Evolutionary conservation across 495 filamentous ascomycete genomes (phyloP), one percentile per base, ranked within the genome.

Genomic region (Trichoderma parareesei): DNA sequence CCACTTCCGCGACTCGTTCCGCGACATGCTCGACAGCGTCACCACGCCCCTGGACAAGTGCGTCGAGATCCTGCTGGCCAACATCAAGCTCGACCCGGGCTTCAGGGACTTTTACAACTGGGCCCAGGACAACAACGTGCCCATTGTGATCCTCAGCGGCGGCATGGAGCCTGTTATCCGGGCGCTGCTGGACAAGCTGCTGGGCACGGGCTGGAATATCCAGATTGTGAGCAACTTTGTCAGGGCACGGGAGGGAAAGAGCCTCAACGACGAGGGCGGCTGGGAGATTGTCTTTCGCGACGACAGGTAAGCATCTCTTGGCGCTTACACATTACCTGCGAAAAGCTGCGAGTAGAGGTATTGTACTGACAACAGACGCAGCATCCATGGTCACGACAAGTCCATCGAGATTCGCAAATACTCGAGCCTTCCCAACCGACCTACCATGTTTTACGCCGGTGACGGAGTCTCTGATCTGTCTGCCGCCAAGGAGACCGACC

Each of bases 81-180:
- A 96, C 77, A 93, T 97, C 84, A 84, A 86, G 69, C 80, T 97
- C 59, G 93, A 98, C 76, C 87, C 90, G 0, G 77, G 87, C 71
- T 98, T 98, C 78, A 85, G 84, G 67, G 83, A 88, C 64, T 98
- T 97, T 80, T 92, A 90, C 75, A 69, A 85, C 67, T 98, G 91
- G 91, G 82, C 87, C 13, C 78, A 83, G 63, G 79, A 82, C 62
- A 87, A 93, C 71, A 92, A 94, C 69, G 86, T 98, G 35, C 93
- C 94, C 33, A 90, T 97, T 66, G 92, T 98, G 40, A 88, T 98
- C 4, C 77, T 98, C 18, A 93, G 90, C 49, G 88, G 87, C 14
- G 93, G 93, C 53, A 98, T 98, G 94, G 82, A 84, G 62, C 94
- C 94, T 14, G 87, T 98, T 69, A 97, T 98, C 75, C 81, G 87